Evolutionary conservation across 352 stramenopile genomes (phyloP).

Genomic region (Phytopythium chamaehyphon): DNA sequence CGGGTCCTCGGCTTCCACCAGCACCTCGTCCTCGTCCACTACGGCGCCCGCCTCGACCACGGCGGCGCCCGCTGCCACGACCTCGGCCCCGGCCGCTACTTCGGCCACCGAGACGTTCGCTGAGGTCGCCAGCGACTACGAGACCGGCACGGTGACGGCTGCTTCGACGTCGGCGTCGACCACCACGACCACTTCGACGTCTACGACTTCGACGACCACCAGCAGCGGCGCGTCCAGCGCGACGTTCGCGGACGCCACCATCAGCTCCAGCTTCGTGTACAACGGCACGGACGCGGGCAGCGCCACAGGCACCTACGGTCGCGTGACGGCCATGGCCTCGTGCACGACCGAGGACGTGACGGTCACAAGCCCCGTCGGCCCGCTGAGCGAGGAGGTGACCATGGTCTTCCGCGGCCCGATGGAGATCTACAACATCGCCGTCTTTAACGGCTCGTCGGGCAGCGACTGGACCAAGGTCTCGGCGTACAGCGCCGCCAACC

Average conservation of each 20-base stretch:
- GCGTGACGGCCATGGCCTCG: constrained; percentile 25
- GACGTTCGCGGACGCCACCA: constrained; percentile 28
- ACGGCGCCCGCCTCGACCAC: constrained; percentile 13
- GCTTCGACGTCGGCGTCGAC: not conserved
- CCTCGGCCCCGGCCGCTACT: constrained; percentile 10
- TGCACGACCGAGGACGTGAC: constrained; percentile 34
- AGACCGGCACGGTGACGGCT: constrained; percentile 16
- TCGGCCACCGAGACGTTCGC: constrained; percentile 7
- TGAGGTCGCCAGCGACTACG: constrained; percentile 21
- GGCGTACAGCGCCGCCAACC: constrained; percentile 26
- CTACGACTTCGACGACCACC: constrained; percentile 7
- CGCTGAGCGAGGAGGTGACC: constrained; percentile 43
- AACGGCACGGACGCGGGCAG: constrained; percentile 27
- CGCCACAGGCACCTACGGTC: constrained; percentile 35
- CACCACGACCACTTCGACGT: constrained; percentile 11
- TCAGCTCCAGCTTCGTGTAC: constrained; percentile 39
- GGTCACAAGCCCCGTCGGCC: constrained; percentile 31
- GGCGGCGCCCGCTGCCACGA: constrained; percentile 7
- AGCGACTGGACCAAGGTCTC: constrained; percentile 37
- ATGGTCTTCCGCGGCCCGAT: constrained; percentile 52
- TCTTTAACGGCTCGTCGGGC: constrained; percentile 27
- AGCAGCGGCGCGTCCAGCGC: constrained; percentile 13
- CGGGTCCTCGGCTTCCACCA: constrained; percentile 11
- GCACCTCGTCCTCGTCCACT: constrained; percentile 11
- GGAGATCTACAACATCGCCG: constrained; percentile 52